A percentile compares a stretch with the other conserved stretches of the same genome.
These are phyloP conservation scores for Amanita subjunquillea DNA, from an alignment of 768 basidiomycete species.

Conservation along the genomic window DNA sequence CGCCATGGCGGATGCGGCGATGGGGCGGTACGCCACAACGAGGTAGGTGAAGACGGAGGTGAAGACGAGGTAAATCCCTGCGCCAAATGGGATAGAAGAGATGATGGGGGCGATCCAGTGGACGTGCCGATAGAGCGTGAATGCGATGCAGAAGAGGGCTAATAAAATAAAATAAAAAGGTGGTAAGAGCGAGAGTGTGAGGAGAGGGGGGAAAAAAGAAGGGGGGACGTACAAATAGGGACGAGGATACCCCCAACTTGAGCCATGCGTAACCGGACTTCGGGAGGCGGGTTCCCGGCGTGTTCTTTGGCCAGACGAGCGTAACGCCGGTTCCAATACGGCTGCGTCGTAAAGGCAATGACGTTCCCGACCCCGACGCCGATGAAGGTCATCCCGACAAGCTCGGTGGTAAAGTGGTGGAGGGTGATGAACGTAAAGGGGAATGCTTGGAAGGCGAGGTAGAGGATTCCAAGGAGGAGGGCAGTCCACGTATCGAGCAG, in stretches of 20 bases:
- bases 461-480: constrained; percentile 49
- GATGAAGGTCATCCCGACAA: constrained; percentile 47
- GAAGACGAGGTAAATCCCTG: constrained; percentile 58
- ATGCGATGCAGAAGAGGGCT: constrained; percentile 57
- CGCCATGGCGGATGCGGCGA: constrained; percentile 59
- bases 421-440: constrained; percentile 39
- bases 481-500: constrained; percentile 58
- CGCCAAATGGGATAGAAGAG: constrained; percentile 55
- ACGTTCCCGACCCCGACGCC: constrained; percentile 52
- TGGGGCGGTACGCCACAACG: constrained; percentile 57
- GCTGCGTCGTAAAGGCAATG: constrained; percentile 40
- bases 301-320: constrained; percentile 24
- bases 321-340: constrained; percentile 41
- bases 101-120: constrained; percentile 64
- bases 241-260: constrained; percentile 58
- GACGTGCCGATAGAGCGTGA: constrained; percentile 34
- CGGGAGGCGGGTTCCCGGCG: constrained; percentile 47
- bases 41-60: constrained; percentile 64
- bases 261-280: constrained; percentile 55
- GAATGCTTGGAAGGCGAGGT: constrained; percentile 55
- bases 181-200: constrained; percentile 20
- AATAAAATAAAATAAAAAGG: constrained; percentile 8
- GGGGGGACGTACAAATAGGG: constrained; percentile 42
- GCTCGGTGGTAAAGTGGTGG: constrained; percentile 38
- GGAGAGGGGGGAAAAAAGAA: constrained; percentile 31